Evolutionary conservation across 352 stramenopile species (phyloP), one percentile per base, ranked within the genome.

Genomic region (Phytophthora sp.): DNA sequence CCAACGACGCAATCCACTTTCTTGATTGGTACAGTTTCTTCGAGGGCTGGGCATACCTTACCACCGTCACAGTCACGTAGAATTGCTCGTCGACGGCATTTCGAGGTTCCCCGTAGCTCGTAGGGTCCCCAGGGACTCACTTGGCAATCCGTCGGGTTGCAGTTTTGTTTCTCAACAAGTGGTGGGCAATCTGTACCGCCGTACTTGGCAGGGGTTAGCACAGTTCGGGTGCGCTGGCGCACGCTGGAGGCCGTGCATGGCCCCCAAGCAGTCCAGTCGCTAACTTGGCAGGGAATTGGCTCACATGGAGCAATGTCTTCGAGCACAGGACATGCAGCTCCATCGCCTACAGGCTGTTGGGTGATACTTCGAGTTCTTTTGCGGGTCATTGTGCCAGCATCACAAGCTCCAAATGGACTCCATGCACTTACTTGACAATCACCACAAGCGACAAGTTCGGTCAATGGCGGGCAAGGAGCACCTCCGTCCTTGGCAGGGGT

Each of bases 391-490:
- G 57, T 74, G 0, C 37, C 45, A 11, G 65, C 37, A 23, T 82
- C 66, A 48, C 76, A 84, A 4, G 61, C 15, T 15, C 66, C 37
- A 51, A 73, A 90, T 1, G 59, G 26, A 17, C 62, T 74, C 77
- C 80, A 91, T 2, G 74, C 70, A 34, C 78, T 76, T 13, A 89
- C 73, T 12, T 81, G 76, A 17, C 82, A 91, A 54, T 91, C 70
- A 3, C 84, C 67, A 27, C 78, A 79, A 0, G 62, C 71, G 5
- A 88, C 66, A 0, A 52, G 65, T 27, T 79, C 70, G 7, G 45
- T 43, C 12, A 79, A 44, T n/a, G 42, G 9, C 0, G 62, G 65
- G 55, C 69, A 78, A 15, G 58, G 43, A 5, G 66, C 56, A 0
- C 80, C 80, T 0, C 58, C 69, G 38, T 86, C 77, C n/a, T 62